These are phyloP conservation scores for Calonectria fujianensis DNA, from an alignment of 2,329 filamentous ascomycete genomes.

Conservation along the genomic window DNA sequence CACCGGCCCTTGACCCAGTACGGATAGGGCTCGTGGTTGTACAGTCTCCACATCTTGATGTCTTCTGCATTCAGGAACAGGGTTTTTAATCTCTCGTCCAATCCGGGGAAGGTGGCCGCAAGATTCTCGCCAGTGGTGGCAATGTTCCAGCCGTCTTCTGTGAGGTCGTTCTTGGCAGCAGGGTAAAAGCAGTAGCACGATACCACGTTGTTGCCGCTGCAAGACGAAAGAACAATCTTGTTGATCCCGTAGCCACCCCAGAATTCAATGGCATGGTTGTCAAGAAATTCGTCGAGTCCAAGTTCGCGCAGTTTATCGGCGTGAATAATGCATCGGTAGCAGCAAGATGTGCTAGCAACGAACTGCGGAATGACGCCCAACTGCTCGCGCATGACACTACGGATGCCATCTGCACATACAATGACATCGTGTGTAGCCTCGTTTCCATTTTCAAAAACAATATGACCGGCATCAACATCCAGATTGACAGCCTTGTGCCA, in stretches of 20 bases:
- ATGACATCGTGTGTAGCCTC: constrained; percentile 72
- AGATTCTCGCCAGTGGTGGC: constrained; percentile 72
- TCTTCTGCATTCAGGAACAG: constrained; percentile 76
- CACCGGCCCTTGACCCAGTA: constrained; percentile 68
- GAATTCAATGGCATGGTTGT: constrained; percentile 76
- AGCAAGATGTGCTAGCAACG: constrained; percentile 72
- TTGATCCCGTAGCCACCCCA: constrained; percentile 78
- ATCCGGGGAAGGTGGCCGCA: constrained; percentile 72
- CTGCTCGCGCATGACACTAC: constrained; percentile 73
- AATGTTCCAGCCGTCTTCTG: constrained; percentile 73
- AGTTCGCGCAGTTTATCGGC: constrained; percentile 72
- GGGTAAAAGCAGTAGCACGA: constrained; percentile 82
- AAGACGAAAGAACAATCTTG: constrained; percentile 81
- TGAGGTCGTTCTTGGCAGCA: constrained; percentile 73
- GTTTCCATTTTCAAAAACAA: constrained; percentile 70
- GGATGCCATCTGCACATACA: constrained; percentile 77
- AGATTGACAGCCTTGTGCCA: constrained; percentile 72
- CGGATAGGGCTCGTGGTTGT: constrained; percentile 67
- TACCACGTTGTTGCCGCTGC: constrained; percentile 74
- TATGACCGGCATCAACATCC: constrained; percentile 67
- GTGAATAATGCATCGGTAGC: constrained; percentile 76
- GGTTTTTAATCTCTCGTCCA: constrained; percentile 72
- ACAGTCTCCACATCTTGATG: constrained; percentile 76
- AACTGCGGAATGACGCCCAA: constrained; percentile 74
- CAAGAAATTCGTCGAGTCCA: constrained; percentile 74